Conservation (phyloP, 1,139 yeast genomes). For the Candida sp. region DNA sequence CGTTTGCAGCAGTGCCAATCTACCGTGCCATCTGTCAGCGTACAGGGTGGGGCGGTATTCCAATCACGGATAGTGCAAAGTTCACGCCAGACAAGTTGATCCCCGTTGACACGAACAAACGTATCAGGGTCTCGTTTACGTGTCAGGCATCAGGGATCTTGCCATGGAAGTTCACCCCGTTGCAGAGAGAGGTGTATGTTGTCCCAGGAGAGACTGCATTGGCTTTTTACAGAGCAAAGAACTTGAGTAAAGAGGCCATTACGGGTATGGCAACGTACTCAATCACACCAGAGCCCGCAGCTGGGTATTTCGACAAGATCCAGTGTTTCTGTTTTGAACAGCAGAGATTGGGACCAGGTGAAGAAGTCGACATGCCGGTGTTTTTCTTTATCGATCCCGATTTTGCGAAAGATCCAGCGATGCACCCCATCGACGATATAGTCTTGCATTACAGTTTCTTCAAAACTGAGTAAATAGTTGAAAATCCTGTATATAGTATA, state of each 20-base stretch:
- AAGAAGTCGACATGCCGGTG: conserved; percentile 99
- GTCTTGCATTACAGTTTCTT: conserved; percentile 94
- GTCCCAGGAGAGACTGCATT: conserved; percentile 98
- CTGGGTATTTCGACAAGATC: conserved; percentile 94
- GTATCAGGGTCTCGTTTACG: conserved; percentile 84
- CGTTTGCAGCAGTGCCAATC: conserved; percentile 93
- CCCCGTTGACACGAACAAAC: conserved; percentile 86
- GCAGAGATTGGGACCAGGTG: conserved; percentile 92
- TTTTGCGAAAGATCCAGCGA: conserved; percentile 91
- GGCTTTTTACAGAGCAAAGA: conserved; percentile 94
- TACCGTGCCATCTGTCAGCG: conserved; percentile 93
- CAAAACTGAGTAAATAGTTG: conserved; percentile 40
- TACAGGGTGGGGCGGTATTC: conserved; percentile 97
- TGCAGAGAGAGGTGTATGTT: conserved; percentile 90
- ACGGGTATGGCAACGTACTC: conserved; percentile 99
- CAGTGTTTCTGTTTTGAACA: conserved; percentile 99
- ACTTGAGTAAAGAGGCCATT: conserved; percentile 83
- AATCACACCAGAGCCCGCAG: conserved; percentile 95
- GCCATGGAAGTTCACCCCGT: conserved; percentile 97
- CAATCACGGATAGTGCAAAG: conserved; percentile 80
- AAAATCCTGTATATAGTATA: neutral
- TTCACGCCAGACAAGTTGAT: conserved; percentile 88
- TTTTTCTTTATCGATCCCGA: conserved; percentile 99
- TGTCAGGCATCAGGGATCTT: conserved; percentile 90
- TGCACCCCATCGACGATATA: conserved; percentile 90